Evolutionary conservation across 495 filamentous ascomycete species (phyloP).

Genomic region (Penicillium roqueforti): DNA sequence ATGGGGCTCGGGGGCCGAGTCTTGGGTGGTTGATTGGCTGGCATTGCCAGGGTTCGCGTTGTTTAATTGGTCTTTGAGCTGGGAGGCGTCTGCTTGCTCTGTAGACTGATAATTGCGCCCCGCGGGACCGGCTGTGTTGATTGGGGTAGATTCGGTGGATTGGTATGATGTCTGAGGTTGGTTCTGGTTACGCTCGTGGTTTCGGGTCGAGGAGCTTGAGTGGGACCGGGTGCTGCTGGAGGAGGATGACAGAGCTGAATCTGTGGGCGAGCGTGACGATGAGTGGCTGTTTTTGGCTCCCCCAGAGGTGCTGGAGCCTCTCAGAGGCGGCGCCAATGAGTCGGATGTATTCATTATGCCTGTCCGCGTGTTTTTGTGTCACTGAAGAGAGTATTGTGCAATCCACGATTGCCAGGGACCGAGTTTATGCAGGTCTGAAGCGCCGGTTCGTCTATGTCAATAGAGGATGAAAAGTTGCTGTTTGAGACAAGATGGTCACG

Average conservation of each 20-base stretch:
- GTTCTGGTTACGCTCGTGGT: slow-evolving; percentile 6
- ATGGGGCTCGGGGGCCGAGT: slow-evolving; percentile 17
- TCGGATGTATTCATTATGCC: slow-evolving; percentile 40
- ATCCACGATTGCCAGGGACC: slow-evolving; percentile 1
- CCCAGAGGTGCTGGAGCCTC: slow-evolving; percentile 12
- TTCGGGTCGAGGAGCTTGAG: slow-evolving; percentile 21
- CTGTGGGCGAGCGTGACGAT: slow-evolving; percentile 27
- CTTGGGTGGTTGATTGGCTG: slow-evolving; percentile 3
- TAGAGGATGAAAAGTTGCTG: neutral
- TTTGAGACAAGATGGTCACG: neutral
- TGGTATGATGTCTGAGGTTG: slow-evolving; percentile 11
- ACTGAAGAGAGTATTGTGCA: slow-evolving; percentile 14
- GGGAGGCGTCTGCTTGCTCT: slow-evolving; percentile 12
- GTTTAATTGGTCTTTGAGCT: slow-evolving; percentile 2
- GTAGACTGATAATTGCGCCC: slow-evolving; percentile 38
- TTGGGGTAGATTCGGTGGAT: slow-evolving; percentile 34
- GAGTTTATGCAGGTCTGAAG: slow-evolving; percentile 14
- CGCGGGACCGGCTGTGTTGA: slow-evolving; percentile 22
- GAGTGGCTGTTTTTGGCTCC: slow-evolving; percentile 19
- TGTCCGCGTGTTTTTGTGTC: slow-evolving; percentile 19
- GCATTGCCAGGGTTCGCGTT: neutral
- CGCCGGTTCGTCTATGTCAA: slow-evolving; percentile 1
- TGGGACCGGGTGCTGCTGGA: slow-evolving; percentile 22
- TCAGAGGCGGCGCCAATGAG: slow-evolving; percentile 26
- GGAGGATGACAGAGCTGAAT: slow-evolving; percentile 25